Evolutionary conservation across 441 rosid genomes (phyloP), one percentile per base, ranked within the genome.

Genomic region (Cnidoscolus chayamansa): DNA sequence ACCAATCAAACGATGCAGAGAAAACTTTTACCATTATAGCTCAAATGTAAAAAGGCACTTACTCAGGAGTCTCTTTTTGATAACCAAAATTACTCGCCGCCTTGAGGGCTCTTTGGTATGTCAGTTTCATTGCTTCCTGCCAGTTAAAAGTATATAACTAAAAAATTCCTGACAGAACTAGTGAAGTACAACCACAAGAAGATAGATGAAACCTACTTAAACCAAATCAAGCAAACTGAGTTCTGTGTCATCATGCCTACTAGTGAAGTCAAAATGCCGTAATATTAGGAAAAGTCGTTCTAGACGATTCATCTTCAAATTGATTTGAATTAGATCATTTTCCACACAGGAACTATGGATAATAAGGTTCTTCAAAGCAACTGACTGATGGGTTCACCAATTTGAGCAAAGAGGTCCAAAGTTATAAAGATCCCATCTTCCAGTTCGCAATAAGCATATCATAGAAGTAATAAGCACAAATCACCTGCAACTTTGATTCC

Each of bases 61-160:
- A 95, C 99, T 95, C 99, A 0, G 99, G 96, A 76, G 85, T 91
- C 63, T 95, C 99, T 79, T 91, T 95, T 73, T 86, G 94, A 80
- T 91, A 95, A 67, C 97, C 98, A 10, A 93, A 91, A 85, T 93
- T 98, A 68, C 70, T 81, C 54, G 99, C 98, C 60, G 96, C 97
- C 86, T 93, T 95, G 64, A 89, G 88, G 74, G 92, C 94, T 85
- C 92, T 85, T 67, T 90, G 92, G 78, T 90, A 95, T 71, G 86
- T 90, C 80, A 93, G 99, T 81, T 90, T 95, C 90, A 95, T 87
- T 72, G 99, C 97, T 78, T 95, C 98, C 99, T 95, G 87, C 79
- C 77, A 81, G 67, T 67, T 73, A 47, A 77, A 64, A 53, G 70
- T 47, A 71, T 5, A 62, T 71, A 48, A 64, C 10, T 57, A 48